phyloP scores from a whole-genome alignment of 2,329 filamentous ascomycete genomes.

The Beauveria scarabaeidicola region DNA sequence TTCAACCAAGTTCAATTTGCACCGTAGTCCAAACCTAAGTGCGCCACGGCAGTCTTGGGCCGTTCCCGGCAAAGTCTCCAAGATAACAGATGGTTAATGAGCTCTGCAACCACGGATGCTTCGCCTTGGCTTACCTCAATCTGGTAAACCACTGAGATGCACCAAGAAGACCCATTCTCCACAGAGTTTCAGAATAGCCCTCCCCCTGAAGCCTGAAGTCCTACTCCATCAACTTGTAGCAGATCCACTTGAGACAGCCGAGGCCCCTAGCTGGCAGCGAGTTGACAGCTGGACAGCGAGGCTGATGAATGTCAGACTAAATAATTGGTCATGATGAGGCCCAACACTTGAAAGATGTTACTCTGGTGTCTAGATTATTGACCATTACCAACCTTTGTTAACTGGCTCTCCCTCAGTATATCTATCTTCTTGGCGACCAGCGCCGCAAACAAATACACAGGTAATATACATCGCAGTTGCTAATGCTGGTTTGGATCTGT shows the following conservation, averaged over 20 bases:
- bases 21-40: neutral
- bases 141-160: neutral
- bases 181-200: conserved; percentile 2
- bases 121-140: neutral
- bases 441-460: no score
- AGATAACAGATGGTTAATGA: no score
- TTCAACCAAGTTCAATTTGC: neutral
- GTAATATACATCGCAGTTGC: no score
- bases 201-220: neutral
- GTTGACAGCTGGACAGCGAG: no score
- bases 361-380: neutral
- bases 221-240: neutral
- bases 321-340: no score
- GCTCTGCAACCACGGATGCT: no score
- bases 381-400: no score
- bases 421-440: neutral
- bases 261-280: neutral
- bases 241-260: conserved; percentile 4
- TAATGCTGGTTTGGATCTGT: neutral
- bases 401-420: no score
- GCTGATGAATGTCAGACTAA: no score
- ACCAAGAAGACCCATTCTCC: neutral
- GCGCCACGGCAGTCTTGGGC: no score
- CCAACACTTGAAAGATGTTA: neutral
- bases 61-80: no score